Evolutionary conservation across 495 filamentous ascomycete genomes (phyloP), one percentile per base, ranked within the genome.

Genomic region (Penicillium dipodomyicola): DNA sequence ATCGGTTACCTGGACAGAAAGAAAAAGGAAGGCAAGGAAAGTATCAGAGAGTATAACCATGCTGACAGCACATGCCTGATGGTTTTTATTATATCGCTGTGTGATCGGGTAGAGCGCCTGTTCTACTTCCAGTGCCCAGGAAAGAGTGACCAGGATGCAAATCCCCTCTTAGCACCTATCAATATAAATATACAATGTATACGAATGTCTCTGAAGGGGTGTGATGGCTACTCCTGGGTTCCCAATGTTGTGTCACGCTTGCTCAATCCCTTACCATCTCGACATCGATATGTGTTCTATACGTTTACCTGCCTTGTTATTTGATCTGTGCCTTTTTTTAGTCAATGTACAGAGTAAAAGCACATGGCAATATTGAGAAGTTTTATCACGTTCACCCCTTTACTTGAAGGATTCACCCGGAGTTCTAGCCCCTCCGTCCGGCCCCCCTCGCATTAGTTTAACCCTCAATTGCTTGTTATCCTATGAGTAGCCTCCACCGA

Each of bases 81-180:
- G 14, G 4, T 47, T 47, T 47, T 47, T 47, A 47, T 47, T 47
- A 47, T 47, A 47, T 23, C 44, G 44, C 43, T 46, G n/a, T 46
- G 2, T 8, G 0, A n/a, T 29, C 44, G 29, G 44, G 44, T n/a
- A 29, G 22, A 29, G 1, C 44, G 44, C 12, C 7, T 22, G 1
- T 23, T 46, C 7, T 22, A 22, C 8, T 46, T 46, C 22, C 23
- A 47, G 12, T 47, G 20, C 44, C 44, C 44, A 25, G 20, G 29
- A 47, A 47, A 47, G 23, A 29, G 25, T 1, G 44, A 47, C 44
- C 11, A 47, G 44, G 44, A 47, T 47, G 17, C 25, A 15, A 47
- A 47, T 29, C 44, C 20, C 44, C 1, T 29, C 23, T 12, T 23
- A 47, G 39, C 5, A 41, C 39, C 6, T 41, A 41, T 10, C 39